Base-by-base conservation (phyloP, 805 yeast species). In the Starmerella apis region DNA sequence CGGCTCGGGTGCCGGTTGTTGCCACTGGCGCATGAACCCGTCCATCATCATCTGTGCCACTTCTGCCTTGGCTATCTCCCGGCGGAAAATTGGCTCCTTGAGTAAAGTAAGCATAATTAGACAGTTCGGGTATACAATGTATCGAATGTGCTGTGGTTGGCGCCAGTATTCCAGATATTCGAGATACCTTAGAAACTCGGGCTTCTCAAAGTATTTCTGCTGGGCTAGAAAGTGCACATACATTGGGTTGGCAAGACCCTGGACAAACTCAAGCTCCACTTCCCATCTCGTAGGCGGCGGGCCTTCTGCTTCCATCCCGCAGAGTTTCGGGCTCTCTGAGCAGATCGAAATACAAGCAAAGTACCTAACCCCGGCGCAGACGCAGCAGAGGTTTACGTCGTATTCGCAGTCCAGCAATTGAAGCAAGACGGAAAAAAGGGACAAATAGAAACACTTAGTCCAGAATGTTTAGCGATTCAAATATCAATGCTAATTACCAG, bases 201-300 rank as follows among this genome's bases (percentile, higher is more conserved):
- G 79, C 59, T 83, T 81, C 58, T 82, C 81, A 11, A 88, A 70
- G 61, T 80, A 80, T 50, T 80, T 80, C 57, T 80, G 83, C 65
- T 88, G 96, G 2, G 96, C 95, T 23, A 90, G 71, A 60, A 79
- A 87, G 56, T 86, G 81, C 49, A 90, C 73, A 62, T 88, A 90
- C 64, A 83, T 95, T 41, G 90, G 79, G 65, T 90, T 92, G 2
- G 95, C 86, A 30, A 90, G 71, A 14, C 95, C 81, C 67, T 90
- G 97, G 3, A 90, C 94, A 67, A 90, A 90, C 76, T 83, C 96
- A n/a, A 85, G 71, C 59, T 85, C 95, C 20, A 85, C 78, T 61
- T 85, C 95, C 86, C 90, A 86, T 50, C 94, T 65, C 4, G 83
- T 52, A 19, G 62, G 61, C 30, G 61, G 58, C 36, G 54, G 56